phyloP scores from a whole-genome alignment of 345 rosid genomes.

The Zanthoxylum bungeanum region DNA sequence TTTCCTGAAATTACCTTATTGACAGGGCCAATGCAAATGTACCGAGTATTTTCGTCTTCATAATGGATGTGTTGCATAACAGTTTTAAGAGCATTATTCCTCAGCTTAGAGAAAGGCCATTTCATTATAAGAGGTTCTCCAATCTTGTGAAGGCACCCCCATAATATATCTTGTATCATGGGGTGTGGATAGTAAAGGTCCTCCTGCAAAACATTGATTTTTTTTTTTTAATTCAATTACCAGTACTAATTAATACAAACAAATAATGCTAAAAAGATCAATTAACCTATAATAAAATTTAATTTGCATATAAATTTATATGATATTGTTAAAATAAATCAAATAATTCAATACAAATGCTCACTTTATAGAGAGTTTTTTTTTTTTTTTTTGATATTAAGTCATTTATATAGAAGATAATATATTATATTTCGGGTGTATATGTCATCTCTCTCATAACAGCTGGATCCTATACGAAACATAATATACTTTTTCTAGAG shows the following conservation, averaged over 20 bases:
- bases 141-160: slow-evolving; percentile 40
- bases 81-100: slow-evolving; percentile 41
- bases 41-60: slow-evolving; percentile 54
- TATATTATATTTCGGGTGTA: no score
- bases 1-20: slow-evolving; percentile 38
- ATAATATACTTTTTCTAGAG: no score
- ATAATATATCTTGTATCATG: slow-evolving; percentile 48
- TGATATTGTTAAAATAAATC: no score
- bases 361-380: no score
- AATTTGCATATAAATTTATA: neutral
- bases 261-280: neutral
- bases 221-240: no score
- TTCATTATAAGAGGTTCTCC: slow-evolving; percentile 47
- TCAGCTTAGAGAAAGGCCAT: slow-evolving; percentile 57
- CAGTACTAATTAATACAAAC: no score
- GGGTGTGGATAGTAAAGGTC: slow-evolving; percentile 57
- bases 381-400: no score
- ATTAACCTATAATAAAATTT: neutral
- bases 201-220: slow-evolving; percentile 34
- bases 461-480: no score
- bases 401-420: no score
- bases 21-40: slow-evolving; percentile 49
- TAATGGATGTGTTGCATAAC: slow-evolving; percentile 59
- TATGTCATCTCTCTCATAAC: no score
- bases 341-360: neutral